phyloP scores from a whole-genome alignment of 2,329 filamentous ascomycete genomes.

The Alternaria incomplexa region DNA sequence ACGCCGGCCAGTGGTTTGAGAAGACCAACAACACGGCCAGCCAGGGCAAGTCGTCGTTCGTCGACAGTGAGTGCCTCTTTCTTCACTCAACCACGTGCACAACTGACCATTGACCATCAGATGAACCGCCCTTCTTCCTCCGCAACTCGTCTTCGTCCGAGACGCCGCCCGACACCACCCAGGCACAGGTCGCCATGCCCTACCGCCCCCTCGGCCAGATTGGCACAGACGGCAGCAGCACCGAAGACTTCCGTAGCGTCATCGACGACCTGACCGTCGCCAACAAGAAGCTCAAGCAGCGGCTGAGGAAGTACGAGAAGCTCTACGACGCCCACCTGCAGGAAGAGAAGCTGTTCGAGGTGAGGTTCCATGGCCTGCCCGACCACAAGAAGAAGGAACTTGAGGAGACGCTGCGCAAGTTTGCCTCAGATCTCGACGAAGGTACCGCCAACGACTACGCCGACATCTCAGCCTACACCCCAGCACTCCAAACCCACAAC shows the following conservation, averaged over 20 bases:
- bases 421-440: slow-evolving; percentile 68
- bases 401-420: slow-evolving; percentile 74
- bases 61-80: slow-evolving; percentile 51
- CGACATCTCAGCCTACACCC: slow-evolving; percentile 45
- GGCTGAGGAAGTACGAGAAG: slow-evolving; percentile 73
- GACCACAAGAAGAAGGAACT: slow-evolving; percentile 76
- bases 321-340: slow-evolving; percentile 69
- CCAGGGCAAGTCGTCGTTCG: slow-evolving; percentile 46
- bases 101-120: slow-evolving; percentile 33
- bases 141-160: slow-evolving; percentile 54
- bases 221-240: slow-evolving; percentile 62
- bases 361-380: slow-evolving; percentile 77
- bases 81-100: no score
- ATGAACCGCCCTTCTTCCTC: slow-evolving; percentile 54
- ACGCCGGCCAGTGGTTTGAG: slow-evolving; percentile 60
- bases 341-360: slow-evolving; percentile 81
- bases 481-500: slow-evolving; percentile 60
- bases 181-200: slow-evolving; percentile 26
- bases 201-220: slow-evolving; percentile 50
- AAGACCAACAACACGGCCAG: slow-evolving; percentile 57
- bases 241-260: slow-evolving; percentile 78
- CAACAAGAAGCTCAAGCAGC: slow-evolving; percentile 78
- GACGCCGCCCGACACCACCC: slow-evolving; percentile 47
- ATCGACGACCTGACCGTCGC: slow-evolving; percentile 88
- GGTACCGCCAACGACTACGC: slow-evolving; percentile 25